Percentiles rank a stretch among this genome's conserved stretches.
phyloP scores from a whole-genome alignment of 495 filamentous ascomycete genomes.

The Aspergillus homomorphus region DNA sequence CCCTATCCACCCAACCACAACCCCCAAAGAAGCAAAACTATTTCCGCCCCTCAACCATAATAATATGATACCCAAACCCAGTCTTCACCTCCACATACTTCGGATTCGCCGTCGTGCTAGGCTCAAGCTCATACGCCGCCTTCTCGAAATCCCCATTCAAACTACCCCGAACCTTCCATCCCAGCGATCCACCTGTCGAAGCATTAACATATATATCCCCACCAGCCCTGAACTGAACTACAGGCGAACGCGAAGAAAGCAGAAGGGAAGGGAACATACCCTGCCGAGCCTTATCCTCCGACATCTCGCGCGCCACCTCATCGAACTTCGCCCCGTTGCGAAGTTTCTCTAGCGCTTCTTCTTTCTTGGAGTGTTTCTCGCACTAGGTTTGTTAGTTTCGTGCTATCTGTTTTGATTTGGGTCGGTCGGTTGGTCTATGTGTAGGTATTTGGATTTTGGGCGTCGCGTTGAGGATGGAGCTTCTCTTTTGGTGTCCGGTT shows the following conservation, averaged over 20 bases:
- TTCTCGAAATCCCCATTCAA: slow-evolving; percentile 75
- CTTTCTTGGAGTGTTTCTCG: slow-evolving; percentile 83
- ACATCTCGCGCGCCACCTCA: slow-evolving; percentile 80
- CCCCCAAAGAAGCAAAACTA: slow-evolving; percentile 20
- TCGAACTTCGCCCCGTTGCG: slow-evolving; percentile 78
- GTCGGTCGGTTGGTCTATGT: not conserved
- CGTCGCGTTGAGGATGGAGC: slow-evolving; percentile 1
- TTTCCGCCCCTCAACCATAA: slow-evolving; percentile 80
- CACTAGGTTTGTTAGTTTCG: slow-evolving; percentile 51
- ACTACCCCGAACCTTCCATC: slow-evolving; percentile 76
- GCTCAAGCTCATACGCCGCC: slow-evolving; percentile 73
- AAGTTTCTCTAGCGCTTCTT: slow-evolving; percentile 79
- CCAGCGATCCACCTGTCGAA: slow-evolving; percentile 67
- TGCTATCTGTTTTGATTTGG: not conserved
- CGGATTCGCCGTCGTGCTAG: slow-evolving; percentile 71
- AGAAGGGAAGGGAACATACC: slow-evolving; percentile 46
- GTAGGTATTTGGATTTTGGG: not conserved
- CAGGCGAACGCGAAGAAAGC: not conserved
- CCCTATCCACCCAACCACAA: not conserved
- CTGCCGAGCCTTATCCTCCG: slow-evolving; percentile 83
- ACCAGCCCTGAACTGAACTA: not conserved
- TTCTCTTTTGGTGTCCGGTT: too few species aligned
- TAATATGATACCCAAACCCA: slow-evolving; percentile 84
- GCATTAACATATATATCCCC: slow-evolving; percentile 1
- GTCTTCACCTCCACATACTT: slow-evolving; percentile 81